Percentiles rank a stretch among this genome's conserved stretches.
phyloP scores from a whole-genome alignment of 106 monocot genomes.

The Agapanthus africanus region DNA sequence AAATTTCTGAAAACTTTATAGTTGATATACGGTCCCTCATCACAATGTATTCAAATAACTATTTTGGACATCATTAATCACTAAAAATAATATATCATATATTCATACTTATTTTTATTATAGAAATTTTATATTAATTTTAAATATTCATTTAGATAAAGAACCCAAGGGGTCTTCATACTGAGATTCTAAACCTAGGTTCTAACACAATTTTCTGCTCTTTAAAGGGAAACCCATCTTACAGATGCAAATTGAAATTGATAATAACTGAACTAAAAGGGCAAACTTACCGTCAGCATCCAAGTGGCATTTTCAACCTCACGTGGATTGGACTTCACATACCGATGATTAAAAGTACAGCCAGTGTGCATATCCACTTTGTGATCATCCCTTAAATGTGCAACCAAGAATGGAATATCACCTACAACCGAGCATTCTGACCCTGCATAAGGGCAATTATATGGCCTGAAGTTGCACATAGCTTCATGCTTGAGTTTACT shows the following conservation, averaged over 20 bases:
- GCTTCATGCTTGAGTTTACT: slow-evolving; percentile 82
- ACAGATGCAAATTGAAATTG: too few species aligned
- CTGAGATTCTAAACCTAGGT: background rate
- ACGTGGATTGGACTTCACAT: slow-evolving; percentile 75
- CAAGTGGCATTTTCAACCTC: slow-evolving; percentile 94
- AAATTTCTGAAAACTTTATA: too few species aligned
- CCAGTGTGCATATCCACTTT: slow-evolving; percentile 92
- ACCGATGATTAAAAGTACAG: slow-evolving; percentile 83
- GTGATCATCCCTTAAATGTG: slow-evolving; percentile 78
- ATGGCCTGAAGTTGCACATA: slow-evolving; percentile 70
- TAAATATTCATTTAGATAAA: too few species aligned
- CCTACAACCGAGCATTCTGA: slow-evolving; percentile 75
- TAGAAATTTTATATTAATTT: too few species aligned
- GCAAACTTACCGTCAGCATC: slow-evolving; percentile 80
- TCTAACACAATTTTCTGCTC: background rate
- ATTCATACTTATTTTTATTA: too few species aligned
- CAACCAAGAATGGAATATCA: slow-evolving; percentile 67
- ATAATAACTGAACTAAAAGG: too few species aligned
- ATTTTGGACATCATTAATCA: too few species aligned
- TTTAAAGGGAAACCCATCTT: too few species aligned
- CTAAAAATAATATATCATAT: too few species aligned
- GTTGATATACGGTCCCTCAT: too few species aligned
- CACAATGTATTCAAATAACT: too few species aligned
- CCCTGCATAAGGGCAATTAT: slow-evolving; percentile 87
- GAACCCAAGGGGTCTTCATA: background rate